phyloP scores from a whole-genome alignment of 2,329 filamentous ascomycete species.

The Xylariaceae sp. region DNA sequence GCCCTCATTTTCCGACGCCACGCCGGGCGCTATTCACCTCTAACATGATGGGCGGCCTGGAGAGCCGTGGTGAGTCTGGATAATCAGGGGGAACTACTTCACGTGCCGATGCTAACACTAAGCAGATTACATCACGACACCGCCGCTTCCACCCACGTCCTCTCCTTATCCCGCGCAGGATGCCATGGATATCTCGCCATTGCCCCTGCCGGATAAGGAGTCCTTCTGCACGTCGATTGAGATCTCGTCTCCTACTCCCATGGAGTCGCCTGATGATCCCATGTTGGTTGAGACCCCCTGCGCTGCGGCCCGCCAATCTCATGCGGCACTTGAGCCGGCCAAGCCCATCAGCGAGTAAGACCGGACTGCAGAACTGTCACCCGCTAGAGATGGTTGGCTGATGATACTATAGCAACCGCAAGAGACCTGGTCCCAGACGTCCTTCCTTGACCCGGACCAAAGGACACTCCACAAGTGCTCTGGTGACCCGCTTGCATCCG shows the following conservation, averaged over 20 bases:
- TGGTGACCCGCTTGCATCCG: conserved; percentile 51
- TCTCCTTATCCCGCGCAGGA: conserved; percentile 68
- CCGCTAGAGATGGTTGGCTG: background rate
- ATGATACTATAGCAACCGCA: conserved; percentile 49
- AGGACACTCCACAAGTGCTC: conserved; percentile 60
- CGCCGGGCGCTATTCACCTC: conserved; percentile 77
- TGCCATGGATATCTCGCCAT: conserved; percentile 88
- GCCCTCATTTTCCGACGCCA: conserved; percentile 75
- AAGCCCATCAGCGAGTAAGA: conserved; percentile 49
- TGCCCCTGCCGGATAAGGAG: conserved; percentile 82
- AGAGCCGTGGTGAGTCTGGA: conserved; percentile 46
- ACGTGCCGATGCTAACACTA: conserved; percentile 12
- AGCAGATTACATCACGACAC: conserved; percentile 70
- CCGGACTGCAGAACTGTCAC: conserved; percentile 2
- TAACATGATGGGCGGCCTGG: conserved; percentile 53
- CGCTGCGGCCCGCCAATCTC: conserved; percentile 34
- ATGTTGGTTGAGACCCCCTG: conserved; percentile 52
- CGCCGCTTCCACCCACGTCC: conserved; percentile 68
- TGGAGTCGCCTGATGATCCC: conserved; percentile 33
- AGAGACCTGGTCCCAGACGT: conserved; percentile 56
- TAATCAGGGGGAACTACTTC: background rate
- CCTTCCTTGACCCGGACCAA: conserved; percentile 71
- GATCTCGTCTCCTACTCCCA: conserved; percentile 65
- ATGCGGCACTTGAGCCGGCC: conserved; percentile 37
- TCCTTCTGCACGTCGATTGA: conserved; percentile 59